phyloP scores from a whole-genome alignment of 2,329 filamentous ascomycete species.

The Aschersonia sp. region DNA sequence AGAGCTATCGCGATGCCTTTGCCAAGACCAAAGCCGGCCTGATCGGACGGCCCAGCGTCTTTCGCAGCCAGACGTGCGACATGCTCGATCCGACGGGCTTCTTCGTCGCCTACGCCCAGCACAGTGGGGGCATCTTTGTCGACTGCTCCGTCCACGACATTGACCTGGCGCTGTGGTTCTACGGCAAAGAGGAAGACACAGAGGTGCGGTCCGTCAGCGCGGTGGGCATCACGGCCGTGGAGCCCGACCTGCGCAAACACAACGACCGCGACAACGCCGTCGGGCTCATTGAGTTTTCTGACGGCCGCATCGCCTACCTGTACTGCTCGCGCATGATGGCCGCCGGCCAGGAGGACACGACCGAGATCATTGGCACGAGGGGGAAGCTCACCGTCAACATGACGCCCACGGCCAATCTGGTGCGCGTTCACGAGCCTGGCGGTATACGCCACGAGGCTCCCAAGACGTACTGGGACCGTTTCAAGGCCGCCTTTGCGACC shows the following conservation, averaged over 20 bases:
- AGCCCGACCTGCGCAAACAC: conserved; percentile 12
- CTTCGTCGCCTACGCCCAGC: conserved; percentile 51
- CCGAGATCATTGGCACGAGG: conserved; percentile 51
- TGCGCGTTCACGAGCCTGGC: conserved; percentile 35
- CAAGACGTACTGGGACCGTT: conserved; percentile 45
- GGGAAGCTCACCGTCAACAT: conserved; percentile 48
- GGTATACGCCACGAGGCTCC: conserved; percentile 42
- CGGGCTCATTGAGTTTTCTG: conserved; percentile 51
- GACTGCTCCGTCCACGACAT: conserved; percentile 59
- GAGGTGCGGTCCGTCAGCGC: conserved; percentile 13
- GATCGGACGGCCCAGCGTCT: conserved; percentile 44
- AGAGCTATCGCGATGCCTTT: conserved; percentile 46
- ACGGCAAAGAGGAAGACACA: conserved; percentile 12
- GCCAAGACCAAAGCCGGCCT: conserved; percentile 33
- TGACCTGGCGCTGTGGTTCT: conserved; percentile 15
- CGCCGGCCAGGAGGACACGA: conserved; percentile 50
- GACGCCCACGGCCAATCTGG: conserved; percentile 36
- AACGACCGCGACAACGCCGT: conserved; percentile 17
- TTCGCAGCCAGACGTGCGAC: conserved; percentile 54
- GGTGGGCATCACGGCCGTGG: conserved; percentile 13
- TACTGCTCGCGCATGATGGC: conserved; percentile 54
- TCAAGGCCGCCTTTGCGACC: conserved; percentile 46
- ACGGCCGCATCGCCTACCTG: conserved; percentile 48
- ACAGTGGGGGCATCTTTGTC: conserved; percentile 54
- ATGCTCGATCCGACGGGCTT: conserved; percentile 50